Evolutionary conservation across 306 rosid species (phyloP).

Genomic region (Crataegus laevigata): DNA sequence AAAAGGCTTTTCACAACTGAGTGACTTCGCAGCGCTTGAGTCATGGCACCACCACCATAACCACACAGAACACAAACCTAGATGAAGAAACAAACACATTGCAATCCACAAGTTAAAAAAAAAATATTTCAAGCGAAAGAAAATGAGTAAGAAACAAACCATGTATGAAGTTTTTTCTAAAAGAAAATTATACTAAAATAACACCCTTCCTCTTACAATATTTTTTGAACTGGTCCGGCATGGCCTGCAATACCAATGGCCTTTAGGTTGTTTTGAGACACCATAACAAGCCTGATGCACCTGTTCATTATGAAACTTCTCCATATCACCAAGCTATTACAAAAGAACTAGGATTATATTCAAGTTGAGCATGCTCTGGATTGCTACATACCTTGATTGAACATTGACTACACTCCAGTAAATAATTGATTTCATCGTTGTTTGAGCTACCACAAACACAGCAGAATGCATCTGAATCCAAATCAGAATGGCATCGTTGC

Average conservation of each 20-base stretch:
- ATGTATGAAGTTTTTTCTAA: background rate
- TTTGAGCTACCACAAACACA: conserved; percentile 54
- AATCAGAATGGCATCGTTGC: conserved; percentile 16
- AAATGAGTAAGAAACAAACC: background rate
- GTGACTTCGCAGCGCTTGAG: conserved; percentile 40
- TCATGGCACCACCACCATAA: conserved; percentile 78
- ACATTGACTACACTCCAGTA: conserved; percentile 50
- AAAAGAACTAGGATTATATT: conserved; percentile 7
- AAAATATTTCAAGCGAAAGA: background rate
- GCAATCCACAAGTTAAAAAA: background rate
- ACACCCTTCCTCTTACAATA: conserved; percentile 27
- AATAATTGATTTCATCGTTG: conserved; percentile 41
- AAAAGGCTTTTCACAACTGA: conserved; percentile 43
- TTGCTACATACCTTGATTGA: conserved; percentile 37
- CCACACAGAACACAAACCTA: conserved; percentile 71
- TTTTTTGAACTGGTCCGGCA: conserved; percentile 44
- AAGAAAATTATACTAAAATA: background rate
- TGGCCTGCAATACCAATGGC: conserved; percentile 59
- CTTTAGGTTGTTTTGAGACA: conserved; percentile 46
- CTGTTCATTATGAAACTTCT: conserved; percentile 26
- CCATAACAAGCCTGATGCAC: conserved; percentile 76
- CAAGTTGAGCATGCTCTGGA: conserved; percentile 15
- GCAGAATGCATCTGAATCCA: conserved; percentile 44
- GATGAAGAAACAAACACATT: conserved; percentile 3
- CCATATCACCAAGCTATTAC: conserved; percentile 4